Evolutionary conservation across 2,329 filamentous ascomycete species (phyloP), one percentile per base, ranked within the genome.

Genomic region (Monosporascus sp.): DNA sequence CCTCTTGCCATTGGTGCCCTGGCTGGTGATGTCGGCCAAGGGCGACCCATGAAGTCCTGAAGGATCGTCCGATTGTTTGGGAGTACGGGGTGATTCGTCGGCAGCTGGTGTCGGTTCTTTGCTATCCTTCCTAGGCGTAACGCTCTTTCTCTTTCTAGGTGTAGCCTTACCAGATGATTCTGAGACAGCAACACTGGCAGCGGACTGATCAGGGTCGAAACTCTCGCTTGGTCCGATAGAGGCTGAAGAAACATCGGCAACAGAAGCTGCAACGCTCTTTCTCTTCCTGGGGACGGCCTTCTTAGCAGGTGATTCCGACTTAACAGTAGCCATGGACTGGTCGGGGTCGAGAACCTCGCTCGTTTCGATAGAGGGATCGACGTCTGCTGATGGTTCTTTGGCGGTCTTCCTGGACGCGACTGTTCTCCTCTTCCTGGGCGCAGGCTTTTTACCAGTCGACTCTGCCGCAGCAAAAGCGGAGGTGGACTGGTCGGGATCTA

Each of bases 1-100:
- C 20, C 74, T 76, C 54, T 78, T 76, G 58, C 85, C 81, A 68
- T 91, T 91, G 63, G 88, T 72, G 41, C 79, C 81, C 22, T 80
- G 75, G 40, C 79, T 76, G 16, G 89, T 92, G 58, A 91, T 89
- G 65, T 96, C 89, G 55, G 82, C 79, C 44, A 93, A 77, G 2
- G 89, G 86, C 3, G 84, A 82, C 19, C 68, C 71, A 48, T 77
- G 76, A 47, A 75, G 59, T 58, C 78, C 72, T 14, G 78, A 74
- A 16, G 78, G 72, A 52, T 84, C 79, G 48, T 74, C 70, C 8
- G 84, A 83, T 9, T 79, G 68, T 53, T 79, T 74, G 2, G 82
- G 79, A 8, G 78, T 82, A 1, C 77, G 76, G 51, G 74, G 65
- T 55, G 64, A 67, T 53, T 67, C 64, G 56, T 58, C 66, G 2